Evolutionary conservation across 1,284 basidiomycete species (phyloP), one percentile per base, ranked within the genome.

Genomic region (Apiotrichum mycotoxinovorans): DNA sequence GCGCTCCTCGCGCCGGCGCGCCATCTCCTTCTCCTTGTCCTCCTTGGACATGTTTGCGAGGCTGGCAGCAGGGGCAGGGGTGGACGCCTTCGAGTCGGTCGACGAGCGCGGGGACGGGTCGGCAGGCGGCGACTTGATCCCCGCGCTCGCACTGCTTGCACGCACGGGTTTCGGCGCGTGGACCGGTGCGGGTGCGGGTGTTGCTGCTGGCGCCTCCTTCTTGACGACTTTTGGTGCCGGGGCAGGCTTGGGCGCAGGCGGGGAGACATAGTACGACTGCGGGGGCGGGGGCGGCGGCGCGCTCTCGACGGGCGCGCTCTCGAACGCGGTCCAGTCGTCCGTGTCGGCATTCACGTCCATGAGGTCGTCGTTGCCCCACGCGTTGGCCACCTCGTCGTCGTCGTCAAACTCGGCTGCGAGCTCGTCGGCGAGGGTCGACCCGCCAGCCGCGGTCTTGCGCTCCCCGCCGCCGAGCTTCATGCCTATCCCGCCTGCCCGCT

Each of bases 271-370:
- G 58, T 68, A 75, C n/a, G 58, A 65, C 56, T 70, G 70, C 23
- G 61, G n/a, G n/a, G n/a, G 68, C 15, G 63, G 70, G 9, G 70
- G 68, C 1, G 40, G 65, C 70, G 7, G 72, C 68, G 1, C 66
- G 44, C 67, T 66, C 8, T 71, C 69, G 5, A 67, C 60, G 0
- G 75, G 84, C 0, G 87, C 88, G 55, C 82, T 85, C 76, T 91
- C 89, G 63, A 93, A 93, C n/a, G 87, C 87, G 66, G 84, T 88
- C 93, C 93, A 96, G 72, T 96, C 93, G 68, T 87, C 92, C 69
- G 91, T 17, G 51, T 60, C 58, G 1, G 88, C 91, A 70, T 92
- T 87, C 11, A 96, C 85, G 66, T 96, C 91, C 74, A 95, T 94
- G 54, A 95, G 75, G 73, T 95, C 89, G 27, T 77, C 77, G 20